Evolutionary conservation across 2,329 filamentous ascomycete genomes (phyloP).

Genomic region (Aureobasidium vineae): DNA sequence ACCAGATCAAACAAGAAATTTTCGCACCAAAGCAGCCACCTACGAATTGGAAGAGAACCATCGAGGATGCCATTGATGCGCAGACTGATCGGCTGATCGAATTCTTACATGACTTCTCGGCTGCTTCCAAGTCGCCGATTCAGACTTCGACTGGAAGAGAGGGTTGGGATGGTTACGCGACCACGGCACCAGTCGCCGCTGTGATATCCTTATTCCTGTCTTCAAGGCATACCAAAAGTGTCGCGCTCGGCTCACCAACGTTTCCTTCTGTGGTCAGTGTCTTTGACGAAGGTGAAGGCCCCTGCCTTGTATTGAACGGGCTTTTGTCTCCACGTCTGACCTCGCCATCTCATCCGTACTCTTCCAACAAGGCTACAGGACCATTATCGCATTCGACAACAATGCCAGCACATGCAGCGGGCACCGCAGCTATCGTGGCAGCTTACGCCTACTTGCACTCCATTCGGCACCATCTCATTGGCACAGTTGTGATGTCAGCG

Average conservation of each 20-base stretch:
- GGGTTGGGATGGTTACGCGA: neutral
- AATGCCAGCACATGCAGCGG: neutral
- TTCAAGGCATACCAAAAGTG: neutral
- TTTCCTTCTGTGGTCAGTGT: slow-evolving; percentile 4
- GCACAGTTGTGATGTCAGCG: slow-evolving; percentile 12
- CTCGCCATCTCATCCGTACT: neutral
- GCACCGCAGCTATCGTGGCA: slow-evolving; percentile 18
- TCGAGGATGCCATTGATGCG: neutral
- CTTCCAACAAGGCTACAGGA: neutral
- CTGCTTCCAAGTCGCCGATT: neutral
- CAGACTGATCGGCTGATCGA: neutral
- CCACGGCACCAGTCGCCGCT: neutral
- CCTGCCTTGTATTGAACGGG: slow-evolving; percentile 18
- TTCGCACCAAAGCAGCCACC: neutral
- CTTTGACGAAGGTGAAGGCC: slow-evolving; percentile 16
- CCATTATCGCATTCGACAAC: too few relatives aligned
- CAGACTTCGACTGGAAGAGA: neutral
- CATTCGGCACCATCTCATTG: neutral
- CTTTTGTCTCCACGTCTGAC: neutral
- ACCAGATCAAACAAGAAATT: neutral
- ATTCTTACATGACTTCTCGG: slow-evolving; percentile 10
- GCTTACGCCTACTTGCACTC: slow-evolving; percentile 9
- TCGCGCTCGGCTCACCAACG: neutral
- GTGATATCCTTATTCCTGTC: slow-evolving; percentile 1
- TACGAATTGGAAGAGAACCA: neutral